Base-by-base conservation (phyloP, 2,329 filamentous ascomycete species). In the Fusarium multiceps region DNA sequence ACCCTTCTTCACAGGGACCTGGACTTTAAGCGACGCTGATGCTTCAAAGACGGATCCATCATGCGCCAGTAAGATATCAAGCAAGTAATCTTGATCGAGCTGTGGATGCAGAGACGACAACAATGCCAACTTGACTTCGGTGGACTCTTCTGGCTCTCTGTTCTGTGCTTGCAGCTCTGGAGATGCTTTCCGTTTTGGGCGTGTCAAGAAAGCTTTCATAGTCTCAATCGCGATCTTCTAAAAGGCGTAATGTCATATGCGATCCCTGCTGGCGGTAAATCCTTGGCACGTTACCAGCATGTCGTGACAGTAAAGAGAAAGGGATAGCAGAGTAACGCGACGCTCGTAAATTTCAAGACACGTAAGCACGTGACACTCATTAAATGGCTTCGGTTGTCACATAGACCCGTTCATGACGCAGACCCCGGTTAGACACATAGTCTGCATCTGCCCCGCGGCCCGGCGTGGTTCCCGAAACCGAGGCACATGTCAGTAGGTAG, bases 81-180 rank as follows among this genome's bases (percentile, higher is more conserved):
- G 85, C 1, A 98, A 83, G 0, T 85, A 83, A 37, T 90, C 88
- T 48, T 92, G 89, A 10, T 89, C 85, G 6, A 90, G 70, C 1
- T 83, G 77, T 0, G 92, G 89, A 70, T 94, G 87, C 0, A 98
- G 81, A 1, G 96, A 98, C 4, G 91, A 87, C 5, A 99, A 82
- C 3, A 97, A 83, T 2, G 94, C 94, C 16, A 99, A 82, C 76
- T 98, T 98, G 73, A 97, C 84, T 68, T 98, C 96, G 0, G 96
- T 99, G 2, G 92, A 90, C 48, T 97, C 92, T 18, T 94, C 89
- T 18, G 89, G 87, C 20, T 80, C 78, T 7, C 77, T 74, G 34
- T 50, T 55, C 40, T 59, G 54, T 8, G 59, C 45, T 62, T 74
- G 55, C 74, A 74, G 71, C 80, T 70, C 73, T 25, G 71, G 68